Evolutionary conservation across 371 early-diverging fungal species (phyloP), one percentile per base, ranked within the genome.

Genomic region (Zopfochytrium polystomum): DNA sequence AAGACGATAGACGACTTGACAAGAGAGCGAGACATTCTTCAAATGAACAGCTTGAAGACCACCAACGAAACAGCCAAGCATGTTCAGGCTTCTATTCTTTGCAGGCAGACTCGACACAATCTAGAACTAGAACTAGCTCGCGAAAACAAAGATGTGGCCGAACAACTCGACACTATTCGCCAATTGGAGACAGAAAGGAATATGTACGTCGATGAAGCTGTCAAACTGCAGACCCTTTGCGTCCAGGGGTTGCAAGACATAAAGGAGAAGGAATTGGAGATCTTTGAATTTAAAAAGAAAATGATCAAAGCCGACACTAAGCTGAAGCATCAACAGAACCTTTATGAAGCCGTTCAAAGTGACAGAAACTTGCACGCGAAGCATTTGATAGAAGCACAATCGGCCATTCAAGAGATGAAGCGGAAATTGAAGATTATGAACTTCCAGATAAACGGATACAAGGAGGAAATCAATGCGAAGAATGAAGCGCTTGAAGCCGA

Each of bases 311-410:
- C 79, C 23, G 78, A 82, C 23, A 78, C 76, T 15, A 82, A 82
- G 56, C 63, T 80, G 11, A 80, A 82, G 58, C 75, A 79, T 48
- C 80, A 82, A 53, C 80, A 80, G 60, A 79, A 78, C 58, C 68
- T 82, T 7, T 82, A 82, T 60, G 80, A 82, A 55, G 77, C 80
- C 0, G 77, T 80, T 35, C 80, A 79, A 58, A 76, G 75, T 42
- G 82, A 82, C 51, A 65, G 82, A 6, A 82, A 82, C 52, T 65
- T 82, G 31, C 74, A 82, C 59, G 62, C 70, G 44, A 82, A 82
- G 48, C 78, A 80, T 47, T 65, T 82, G 50, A 66, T 82, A 20
- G 80, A 80, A 54, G 71, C 76, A 15, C 78, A 80, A 59, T 56
- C 65, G 31, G 80, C 78, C 58, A 82, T 82, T 57, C 61, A 72